Conservation (phyloP, 148 eudicot species). For the Cornus suecica region DNA sequence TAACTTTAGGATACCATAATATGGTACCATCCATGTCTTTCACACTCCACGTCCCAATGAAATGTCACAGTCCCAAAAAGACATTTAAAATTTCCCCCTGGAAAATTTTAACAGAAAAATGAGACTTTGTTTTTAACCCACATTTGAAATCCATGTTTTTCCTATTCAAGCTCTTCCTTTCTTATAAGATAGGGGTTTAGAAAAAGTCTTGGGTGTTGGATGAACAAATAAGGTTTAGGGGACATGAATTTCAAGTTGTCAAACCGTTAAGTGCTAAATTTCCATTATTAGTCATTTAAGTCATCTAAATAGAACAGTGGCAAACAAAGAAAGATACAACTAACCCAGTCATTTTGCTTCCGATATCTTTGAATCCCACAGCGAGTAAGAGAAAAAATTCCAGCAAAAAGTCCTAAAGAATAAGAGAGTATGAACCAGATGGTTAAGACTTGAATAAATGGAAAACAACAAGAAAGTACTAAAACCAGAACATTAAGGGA, state of each 20-base stretch:
- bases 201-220: neutral
- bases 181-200: neutral
- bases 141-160: neutral
- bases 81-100: neutral
- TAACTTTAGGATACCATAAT: neutral
- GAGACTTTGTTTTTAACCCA: neutral
- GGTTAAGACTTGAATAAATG: neutral
- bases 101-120: neutral
- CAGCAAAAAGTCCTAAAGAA: slow-evolving; percentile 65
- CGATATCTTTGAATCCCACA: slow-evolving; percentile 82
- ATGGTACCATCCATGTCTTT: neutral
- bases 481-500: neutral
- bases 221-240: neutral
- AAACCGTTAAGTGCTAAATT: neutral
- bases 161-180: neutral
- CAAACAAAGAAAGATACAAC: slow-evolving; percentile 21
- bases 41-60: neutral
- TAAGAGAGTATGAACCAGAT: neutral
- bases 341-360: slow-evolving; percentile 69
- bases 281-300: neutral
- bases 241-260: neutral
- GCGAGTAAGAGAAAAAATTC: slow-evolving; percentile 61
- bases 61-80: neutral
- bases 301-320: neutral
- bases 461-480: neutral